Percentiles rank a stretch among this genome's conserved stretches.
phyloP scores from a whole-genome alignment of 495 filamentous ascomycete species.

The Xylaria castorea region DNA sequence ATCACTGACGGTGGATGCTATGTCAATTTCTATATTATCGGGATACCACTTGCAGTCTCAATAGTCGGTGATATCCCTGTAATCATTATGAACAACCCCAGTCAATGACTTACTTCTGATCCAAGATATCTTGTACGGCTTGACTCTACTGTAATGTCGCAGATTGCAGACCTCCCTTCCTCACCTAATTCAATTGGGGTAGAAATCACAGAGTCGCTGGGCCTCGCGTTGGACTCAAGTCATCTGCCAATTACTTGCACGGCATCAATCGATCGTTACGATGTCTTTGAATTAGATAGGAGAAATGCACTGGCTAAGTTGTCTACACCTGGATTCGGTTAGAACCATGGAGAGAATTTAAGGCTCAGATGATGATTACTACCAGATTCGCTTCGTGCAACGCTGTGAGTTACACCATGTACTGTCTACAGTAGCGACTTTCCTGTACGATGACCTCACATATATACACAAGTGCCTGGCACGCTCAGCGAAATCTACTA shows the following conservation, averaged over 20 bases:
- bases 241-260: too few species aligned
- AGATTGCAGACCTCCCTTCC: neutral
- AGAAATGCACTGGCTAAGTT: neutral
- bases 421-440: neutral
- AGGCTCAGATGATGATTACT: neutral
- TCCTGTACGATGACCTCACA: constrained; percentile 8
- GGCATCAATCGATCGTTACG: too few species aligned
- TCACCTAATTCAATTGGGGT: neutral
- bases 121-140: too few species aligned
- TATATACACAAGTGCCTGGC: neutral
- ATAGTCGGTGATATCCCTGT: neutral
- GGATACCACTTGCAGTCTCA: neutral
- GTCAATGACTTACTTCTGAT: too few species aligned
- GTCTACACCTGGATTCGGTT: neutral
- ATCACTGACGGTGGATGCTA: neutral
- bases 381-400: neutral
- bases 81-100: neutral
- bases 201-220: too few species aligned
- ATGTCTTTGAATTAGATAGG: neutral
- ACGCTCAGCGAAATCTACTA: neutral
- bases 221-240: too few species aligned
- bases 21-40: neutral
- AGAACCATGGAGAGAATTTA: neutral
- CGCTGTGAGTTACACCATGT: neutral
- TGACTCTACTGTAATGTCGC: neutral